Conservation (phyloP, 2,329 filamentous ascomycete species). For the Nemania diffusa region DNA sequence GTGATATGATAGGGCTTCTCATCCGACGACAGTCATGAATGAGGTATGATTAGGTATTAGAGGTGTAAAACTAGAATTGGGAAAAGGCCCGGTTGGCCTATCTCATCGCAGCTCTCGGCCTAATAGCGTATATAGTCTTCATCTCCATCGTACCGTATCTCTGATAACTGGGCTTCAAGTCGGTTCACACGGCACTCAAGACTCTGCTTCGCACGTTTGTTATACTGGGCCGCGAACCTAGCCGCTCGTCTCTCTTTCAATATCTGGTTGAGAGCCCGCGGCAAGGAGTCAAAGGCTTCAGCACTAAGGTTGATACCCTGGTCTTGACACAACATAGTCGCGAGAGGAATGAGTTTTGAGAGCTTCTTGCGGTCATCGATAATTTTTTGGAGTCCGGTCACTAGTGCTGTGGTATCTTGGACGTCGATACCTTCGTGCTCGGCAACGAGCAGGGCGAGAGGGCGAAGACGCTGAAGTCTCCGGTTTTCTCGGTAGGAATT, state of each 20-base stretch:
- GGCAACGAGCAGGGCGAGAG: slow-evolving; percentile 36
- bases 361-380: slow-evolving; percentile 38
- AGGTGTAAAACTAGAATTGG: background rate
- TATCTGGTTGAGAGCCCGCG: slow-evolving; percentile 8
- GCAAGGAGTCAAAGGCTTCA: slow-evolving; percentile 7
- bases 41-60: background rate
- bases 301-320: slow-evolving; percentile 25
- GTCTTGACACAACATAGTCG: slow-evolving; percentile 37
- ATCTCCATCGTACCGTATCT: background rate
- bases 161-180: slow-evolving; percentile 8
- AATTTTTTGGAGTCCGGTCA: slow-evolving; percentile 31
- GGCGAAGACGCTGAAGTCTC: slow-evolving; percentile 18
- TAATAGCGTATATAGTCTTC: slow-evolving; percentile 4
- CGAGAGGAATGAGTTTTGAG: slow-evolving; percentile 35
- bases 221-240: background rate
- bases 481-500: background rate
- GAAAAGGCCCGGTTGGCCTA: too few relatives aligned
- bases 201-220: slow-evolving; percentile 10
- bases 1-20: background rate
- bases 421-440: slow-evolving; percentile 34
- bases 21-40: background rate
- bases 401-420: slow-evolving; percentile 21
- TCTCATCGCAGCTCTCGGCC: background rate
- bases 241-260: slow-evolving; percentile 11
- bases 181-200: background rate